Percentiles rank a stretch among this genome's conserved stretches.
These are phyloP conservation scores for Solanum hybrid DNA, from an alignment of 305 asterid species.

Conservation along the genomic window DNA sequence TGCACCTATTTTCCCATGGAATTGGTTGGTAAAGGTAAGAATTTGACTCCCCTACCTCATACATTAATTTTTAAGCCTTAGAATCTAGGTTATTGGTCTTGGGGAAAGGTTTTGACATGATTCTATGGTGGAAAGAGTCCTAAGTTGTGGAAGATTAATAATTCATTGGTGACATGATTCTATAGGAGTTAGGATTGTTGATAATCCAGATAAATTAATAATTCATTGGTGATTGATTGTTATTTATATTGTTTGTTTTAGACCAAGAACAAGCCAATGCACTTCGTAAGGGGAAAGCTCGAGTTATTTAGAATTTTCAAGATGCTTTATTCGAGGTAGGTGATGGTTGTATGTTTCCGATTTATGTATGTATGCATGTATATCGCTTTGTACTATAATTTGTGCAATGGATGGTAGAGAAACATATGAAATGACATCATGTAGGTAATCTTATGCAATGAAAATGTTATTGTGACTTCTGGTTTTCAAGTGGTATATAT, in stretches of 20 bases:
- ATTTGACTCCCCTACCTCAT: too few relatives aligned
- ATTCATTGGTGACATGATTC: too few relatives aligned
- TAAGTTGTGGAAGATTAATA: too few relatives aligned
- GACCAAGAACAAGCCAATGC: not conserved
- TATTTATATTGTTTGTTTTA: too few relatives aligned
- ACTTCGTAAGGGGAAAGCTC: not conserved
- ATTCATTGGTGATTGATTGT: not conserved
- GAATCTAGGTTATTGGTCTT: too few relatives aligned
- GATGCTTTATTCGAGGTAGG: not conserved
- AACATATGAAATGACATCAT: not conserved
- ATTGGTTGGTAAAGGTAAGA: too few relatives aligned
- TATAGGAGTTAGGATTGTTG: not conserved
- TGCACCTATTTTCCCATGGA: too few relatives aligned
- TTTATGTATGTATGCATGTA: not conserved
- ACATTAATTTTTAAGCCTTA: too few relatives aligned
- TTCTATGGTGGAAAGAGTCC: too few relatives aligned
- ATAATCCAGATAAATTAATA: not conserved
- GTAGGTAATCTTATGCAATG: not conserved
- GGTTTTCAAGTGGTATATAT: not conserved
- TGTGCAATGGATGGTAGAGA: not conserved
- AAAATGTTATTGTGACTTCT: not conserved
- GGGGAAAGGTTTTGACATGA: too few relatives aligned
- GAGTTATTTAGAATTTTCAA: not conserved
- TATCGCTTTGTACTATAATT: not conserved
- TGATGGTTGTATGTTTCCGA: not conserved